Base-by-base conservation (phyloP, 1,284 basidiomycete species). In the Pyrrhoderma noxium region DNA sequence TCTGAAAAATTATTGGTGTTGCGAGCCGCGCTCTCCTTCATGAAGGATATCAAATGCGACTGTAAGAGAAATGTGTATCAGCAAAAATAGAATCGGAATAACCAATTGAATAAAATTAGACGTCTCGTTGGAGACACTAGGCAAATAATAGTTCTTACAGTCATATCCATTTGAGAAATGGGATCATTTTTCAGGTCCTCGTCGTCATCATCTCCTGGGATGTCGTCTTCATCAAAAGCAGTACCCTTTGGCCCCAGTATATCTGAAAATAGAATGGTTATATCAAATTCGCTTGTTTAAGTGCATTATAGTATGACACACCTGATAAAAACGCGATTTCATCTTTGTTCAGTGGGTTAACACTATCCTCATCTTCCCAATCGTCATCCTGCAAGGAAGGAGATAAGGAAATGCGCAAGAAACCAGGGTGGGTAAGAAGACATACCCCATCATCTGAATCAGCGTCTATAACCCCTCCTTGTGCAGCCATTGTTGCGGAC, bases 161-260 rank as follows among this genome's bases (percentile, higher is more conserved):
- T 82, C 71, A 96, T 81, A 61, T 97, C 89, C 65, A 98, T 85
- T 59, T 85, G 82, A 37, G 88, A 92, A 49, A 95, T 76, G 1
- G 90, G 84, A 67, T 98, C 94, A 45, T 79, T 80, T 66, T 80
- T 82, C 48, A 96, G 74, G 63, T 96, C 93, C 57, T 93, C 90
- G 62, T 94, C 91, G 53, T 87, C 85, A 46, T 74, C 76, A 43
- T 76, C 76, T 18, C 82, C 80, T 42, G 82, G 70, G 19, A 83
- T 72, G 48, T 85, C 82, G 54, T 88, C 86, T 52, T 80, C 79
- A 59, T 88, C 83, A 60, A 86, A 82, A 39, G 81, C 76, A 59
- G 77, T 69, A 7, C 80, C 82, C 41, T 76, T 79, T 2, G 83
- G 81, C 3, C 83, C 80, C 45, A 85, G 72, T 67, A 84, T 72